Percentiles rank a stretch among this genome's conserved stretches.
phyloP scores from a whole-genome alignment of 2,329 filamentous ascomycete genomes.

The Fusarium luffae region DNA sequence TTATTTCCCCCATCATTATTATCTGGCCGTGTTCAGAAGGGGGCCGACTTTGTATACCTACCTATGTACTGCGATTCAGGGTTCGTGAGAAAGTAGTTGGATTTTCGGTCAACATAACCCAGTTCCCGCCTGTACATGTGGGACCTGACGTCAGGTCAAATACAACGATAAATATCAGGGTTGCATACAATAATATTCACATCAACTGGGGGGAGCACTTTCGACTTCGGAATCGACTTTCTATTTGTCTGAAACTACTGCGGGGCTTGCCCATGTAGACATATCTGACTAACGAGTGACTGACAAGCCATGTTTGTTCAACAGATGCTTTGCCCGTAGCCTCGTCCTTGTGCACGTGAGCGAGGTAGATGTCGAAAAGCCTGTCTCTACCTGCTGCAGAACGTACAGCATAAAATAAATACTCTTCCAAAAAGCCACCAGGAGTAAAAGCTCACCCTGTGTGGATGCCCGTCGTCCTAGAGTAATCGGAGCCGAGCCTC shows the following conservation, averaged over 20 bases:
- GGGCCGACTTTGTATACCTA: no score
- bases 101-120: neutral
- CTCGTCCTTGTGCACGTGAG: conserved; percentile 42
- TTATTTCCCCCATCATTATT: conserved; percentile 27
- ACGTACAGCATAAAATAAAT: conserved; percentile 41
- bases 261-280: conserved; percentile 47
- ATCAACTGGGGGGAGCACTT: neutral
- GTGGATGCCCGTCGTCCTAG: conserved; percentile 49
- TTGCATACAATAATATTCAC: conserved; percentile 7
- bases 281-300: conserved; percentile 49
- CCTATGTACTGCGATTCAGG: neutral
- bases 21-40: neutral
- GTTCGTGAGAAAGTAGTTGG: neutral
- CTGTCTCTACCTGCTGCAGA: conserved; percentile 22
- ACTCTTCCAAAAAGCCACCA: conserved; percentile 46
- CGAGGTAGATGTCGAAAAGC: conserved; percentile 26
- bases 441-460: conserved; percentile 43
- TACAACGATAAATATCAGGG: neutral
- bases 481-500: conserved; percentile 49
- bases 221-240: conserved; percentile 42
- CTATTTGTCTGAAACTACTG: conserved; percentile 52
- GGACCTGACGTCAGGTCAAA: conserved; percentile 5
- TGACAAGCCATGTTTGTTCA: conserved; percentile 48
- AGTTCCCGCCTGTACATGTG: conserved; percentile 7
- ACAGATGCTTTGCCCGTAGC: conserved; percentile 48